Evolutionary conservation across 129 eudicot species (phyloP).

Genomic region (Saposhnikovia divaricata): DNA sequence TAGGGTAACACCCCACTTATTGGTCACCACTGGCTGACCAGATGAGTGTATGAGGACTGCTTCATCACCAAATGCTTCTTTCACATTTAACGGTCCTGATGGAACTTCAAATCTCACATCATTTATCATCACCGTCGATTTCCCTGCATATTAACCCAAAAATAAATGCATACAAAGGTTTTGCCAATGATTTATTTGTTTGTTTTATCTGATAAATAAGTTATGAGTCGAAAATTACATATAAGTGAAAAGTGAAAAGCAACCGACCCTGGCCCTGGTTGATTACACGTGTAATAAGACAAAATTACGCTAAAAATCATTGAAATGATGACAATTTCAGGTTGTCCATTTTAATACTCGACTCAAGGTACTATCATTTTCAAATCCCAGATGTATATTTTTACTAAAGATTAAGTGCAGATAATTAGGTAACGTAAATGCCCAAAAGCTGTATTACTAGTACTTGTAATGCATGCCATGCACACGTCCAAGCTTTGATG

Average conservation of each 20-base stretch:
- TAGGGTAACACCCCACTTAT: conserved; percentile 77
- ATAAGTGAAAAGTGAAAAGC: too few relatives aligned
- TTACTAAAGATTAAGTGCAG: background rate
- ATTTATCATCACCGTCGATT: conserved; percentile 66
- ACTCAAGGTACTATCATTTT: background rate
- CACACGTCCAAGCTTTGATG: conserved; percentile 34
- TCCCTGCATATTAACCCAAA: conserved; percentile 26
- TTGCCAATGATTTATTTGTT: too few relatives aligned
- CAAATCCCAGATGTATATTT: background rate
- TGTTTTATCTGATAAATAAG: too few relatives aligned
- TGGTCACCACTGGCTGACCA: conserved; percentile 62
- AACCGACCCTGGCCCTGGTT: too few relatives aligned
- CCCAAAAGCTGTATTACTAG: conserved; percentile 22
- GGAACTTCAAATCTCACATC: conserved; percentile 72
- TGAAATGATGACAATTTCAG: background rate
- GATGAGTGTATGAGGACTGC: conserved; percentile 52
- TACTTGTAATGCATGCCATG: conserved; percentile 26
- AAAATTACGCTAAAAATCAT: background rate
- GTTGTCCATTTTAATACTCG: background rate
- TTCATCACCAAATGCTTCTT: conserved; percentile 67
- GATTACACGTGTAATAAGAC: background rate
- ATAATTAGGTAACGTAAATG: conserved; percentile 9
- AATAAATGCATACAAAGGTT: background rate
- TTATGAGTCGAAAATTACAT: too few relatives aligned
- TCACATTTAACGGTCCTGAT: conserved; percentile 54